Evolutionary conservation across 1,284 basidiomycete genomes (phyloP), one percentile per base, ranked within the genome.

Genomic region (Mycosarcoma mackinlayi): DNA sequence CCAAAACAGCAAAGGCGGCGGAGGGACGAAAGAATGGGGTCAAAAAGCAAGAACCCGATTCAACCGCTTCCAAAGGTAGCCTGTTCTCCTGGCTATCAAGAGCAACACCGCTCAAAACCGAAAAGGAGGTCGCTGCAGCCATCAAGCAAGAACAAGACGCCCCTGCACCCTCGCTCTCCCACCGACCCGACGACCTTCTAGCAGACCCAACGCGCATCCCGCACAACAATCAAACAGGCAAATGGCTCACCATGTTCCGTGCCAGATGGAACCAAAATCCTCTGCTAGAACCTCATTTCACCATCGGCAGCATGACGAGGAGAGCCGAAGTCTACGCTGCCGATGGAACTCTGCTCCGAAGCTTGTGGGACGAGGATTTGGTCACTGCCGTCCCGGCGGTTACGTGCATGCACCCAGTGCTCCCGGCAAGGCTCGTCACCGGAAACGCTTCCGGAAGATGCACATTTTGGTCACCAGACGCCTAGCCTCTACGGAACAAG

Each of bases 201-300:
- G 54, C 44, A 8, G 38, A 54, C 7, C 73, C 74, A 0, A 47
- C 30, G 6, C 54, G 45, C 11, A 60, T 82, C 19, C 69, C 73
- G 7, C 80, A 82, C 58, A 82, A 82, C 67, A 82, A 82, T 40
- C 77, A 81, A 27, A 82, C 80, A 3, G 80, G 80, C 18, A 76
- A 76, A 42, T 82, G 80, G 80, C 67, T 82, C 19, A 82, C 79
- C n/a, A 63, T 80, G 28, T 81, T 82, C 66, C 64, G 80, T 3
- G 77, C 75, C 2, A 52, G 46, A 19, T 81, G 79, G 77, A 64
- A 78, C 45, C 50, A 35, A n/a, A 79, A 80, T 34, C 49, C 78
- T 1, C 24, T 51, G 9, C 39, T 77, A 3, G 66, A 75, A 37
- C 75, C 78, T 2, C 79, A 81, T 33, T 80, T 81, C 39, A 60